phyloP scores from a whole-genome alignment of 164 flowering plant species.

The Chimonanthus salicifolius region DNA sequence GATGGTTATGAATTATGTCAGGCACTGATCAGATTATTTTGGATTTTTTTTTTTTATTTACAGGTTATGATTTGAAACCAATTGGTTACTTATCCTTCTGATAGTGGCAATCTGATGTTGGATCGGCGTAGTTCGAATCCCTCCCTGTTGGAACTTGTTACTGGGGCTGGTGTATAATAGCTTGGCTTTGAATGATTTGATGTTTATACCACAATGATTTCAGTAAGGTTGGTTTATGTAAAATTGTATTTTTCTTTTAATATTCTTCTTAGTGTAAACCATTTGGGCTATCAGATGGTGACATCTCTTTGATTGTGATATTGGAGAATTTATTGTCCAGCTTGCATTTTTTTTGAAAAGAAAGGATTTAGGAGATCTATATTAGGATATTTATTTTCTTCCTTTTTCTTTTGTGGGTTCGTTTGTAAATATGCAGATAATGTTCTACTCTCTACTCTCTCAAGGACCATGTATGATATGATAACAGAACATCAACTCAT shows the following conservation, averaged over 20 bases:
- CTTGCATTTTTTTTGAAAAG: neutral
- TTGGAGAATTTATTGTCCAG: neutral
- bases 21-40: neutral
- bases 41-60: neutral
- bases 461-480: conserved; percentile 1
- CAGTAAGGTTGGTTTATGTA: neutral
- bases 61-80: conserved; percentile 1
- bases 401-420: neutral
- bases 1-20: neutral
- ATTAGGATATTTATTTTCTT: too few species aligned
- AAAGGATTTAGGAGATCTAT: neutral
- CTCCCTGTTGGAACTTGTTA: neutral
- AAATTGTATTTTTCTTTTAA: neutral
- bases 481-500: neutral
- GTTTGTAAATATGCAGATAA: neutral
- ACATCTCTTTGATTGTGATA: neutral
- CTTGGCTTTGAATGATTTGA: neutral
- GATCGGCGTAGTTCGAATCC: neutral
- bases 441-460: neutral
- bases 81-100: neutral
- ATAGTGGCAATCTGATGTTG: neutral
- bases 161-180: neutral
- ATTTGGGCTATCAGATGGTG: neutral
- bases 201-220: neutral
- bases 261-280: neutral